Evolutionary conservation across 208 protist genomes (phyloP), one percentile per base, ranked within the genome.

Genomic region (Trypanosoma theileri): DNA sequence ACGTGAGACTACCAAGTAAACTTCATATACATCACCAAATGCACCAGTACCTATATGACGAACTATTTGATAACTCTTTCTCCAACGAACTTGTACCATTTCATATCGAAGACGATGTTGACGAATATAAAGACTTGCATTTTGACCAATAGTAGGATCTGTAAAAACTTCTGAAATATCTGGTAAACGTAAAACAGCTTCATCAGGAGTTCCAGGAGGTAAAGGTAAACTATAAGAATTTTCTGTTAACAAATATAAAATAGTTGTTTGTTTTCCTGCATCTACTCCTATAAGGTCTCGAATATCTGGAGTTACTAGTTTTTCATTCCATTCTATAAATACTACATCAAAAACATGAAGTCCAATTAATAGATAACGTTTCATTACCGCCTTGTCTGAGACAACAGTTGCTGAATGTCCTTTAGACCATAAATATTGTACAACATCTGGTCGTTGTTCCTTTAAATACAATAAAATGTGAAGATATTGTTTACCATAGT

Each of bases 1-100:
- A 10, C 73, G 69, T 11, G 82, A 90, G 28, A 75, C 84, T 59
- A 79, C 84, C 62, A 93, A 73, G 13, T 85, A 53, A 0, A 95
- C 85, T 66, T 93, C 83, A 64, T 84, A 89, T 16, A 95, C 89
- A 66, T 93, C 86, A 4, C 85, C 89, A 63, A 89, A 91, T 55
- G 76, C 76, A 17, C 89, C 89, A 45, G 66, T 81, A 64, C 86
- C 89, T 50, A 95, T 79, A 54, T 71, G 73, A 17, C 83, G 65
- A 11, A 89, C 72, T 58, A 92, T 86, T 46, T 92, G 80, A 41
- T 85, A 88, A 31, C 71, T 71, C 50, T 85, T 75, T 1, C 69
- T 68, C 63, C 76, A 71, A 12, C 66, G 76, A 40, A 86, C 65
- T 14, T 81, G 72, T 9, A 88, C 14, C 79, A 88, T 85, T 41